These are phyloP conservation scores for Pseudevernia furfuracea DNA, from an alignment of 495 filamentous ascomycete species.

Conservation along the genomic window DNA sequence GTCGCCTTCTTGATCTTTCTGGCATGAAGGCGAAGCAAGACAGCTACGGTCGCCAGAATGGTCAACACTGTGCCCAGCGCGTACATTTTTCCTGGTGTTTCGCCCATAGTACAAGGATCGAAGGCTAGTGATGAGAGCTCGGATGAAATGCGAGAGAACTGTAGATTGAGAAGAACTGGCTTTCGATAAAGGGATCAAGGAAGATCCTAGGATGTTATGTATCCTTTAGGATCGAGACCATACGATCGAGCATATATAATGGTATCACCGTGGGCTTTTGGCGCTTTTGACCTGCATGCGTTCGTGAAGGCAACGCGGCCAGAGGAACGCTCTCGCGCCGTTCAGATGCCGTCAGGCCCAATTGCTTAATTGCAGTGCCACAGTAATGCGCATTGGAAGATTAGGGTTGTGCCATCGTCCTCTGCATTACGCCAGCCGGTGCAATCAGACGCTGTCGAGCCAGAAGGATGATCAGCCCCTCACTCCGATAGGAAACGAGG, in stretches of 20 bases:
- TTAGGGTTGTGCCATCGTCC: background rate
- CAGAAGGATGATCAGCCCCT: background rate
- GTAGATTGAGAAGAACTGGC: background rate
- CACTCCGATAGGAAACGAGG: background rate
- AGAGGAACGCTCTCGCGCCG: background rate
- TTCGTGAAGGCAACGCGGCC: slow-evolving; percentile 2
- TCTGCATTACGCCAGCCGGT: background rate
- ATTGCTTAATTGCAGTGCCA: background rate
- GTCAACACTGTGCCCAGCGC: slow-evolving; percentile 1
- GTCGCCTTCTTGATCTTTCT: background rate
- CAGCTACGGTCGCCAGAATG: background rate
- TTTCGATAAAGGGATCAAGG: background rate
- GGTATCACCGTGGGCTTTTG: background rate
- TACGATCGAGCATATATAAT: background rate
- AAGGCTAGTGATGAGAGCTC: background rate
- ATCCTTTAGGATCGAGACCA: background rate
- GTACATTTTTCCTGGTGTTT: slow-evolving; percentile 13
- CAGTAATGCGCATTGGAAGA: background rate
- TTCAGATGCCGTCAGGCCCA: background rate
- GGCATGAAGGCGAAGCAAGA: background rate
- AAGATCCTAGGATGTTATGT: background rate
- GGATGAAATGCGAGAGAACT: background rate
- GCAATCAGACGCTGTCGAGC: background rate
- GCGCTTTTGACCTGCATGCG: background rate
- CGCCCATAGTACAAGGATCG: background rate